Evolutionary conservation across 202 grass and related monocot genomes (phyloP), one percentile per base, ranked within the genome.

Genomic region (Panicum virgatum): DNA sequence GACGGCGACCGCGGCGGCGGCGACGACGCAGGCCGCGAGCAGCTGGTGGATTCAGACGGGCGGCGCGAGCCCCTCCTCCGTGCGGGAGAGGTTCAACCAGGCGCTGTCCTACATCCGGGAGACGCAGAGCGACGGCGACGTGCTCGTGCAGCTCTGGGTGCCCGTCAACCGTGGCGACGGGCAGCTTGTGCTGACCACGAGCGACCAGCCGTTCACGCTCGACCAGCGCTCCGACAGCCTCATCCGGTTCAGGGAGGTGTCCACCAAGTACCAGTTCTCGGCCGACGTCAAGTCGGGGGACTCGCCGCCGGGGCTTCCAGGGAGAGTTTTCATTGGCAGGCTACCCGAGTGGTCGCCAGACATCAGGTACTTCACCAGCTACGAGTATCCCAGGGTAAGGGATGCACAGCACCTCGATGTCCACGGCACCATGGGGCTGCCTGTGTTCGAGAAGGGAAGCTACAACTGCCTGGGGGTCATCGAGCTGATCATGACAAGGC

Each of bases 291-390:
- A 20, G 16, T 87, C 89, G 1, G 83, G 84, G n/a, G 43, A 76
- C 54, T 79, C 81, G 7, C n/a, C n/a, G n/a, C 89, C 90, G 20
- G 96, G 96, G 68, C 81, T 99, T 20, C 96, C 96, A 0, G 96
- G 96, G 50, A 86, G 94, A 43, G 96, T 99, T 30, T 99, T 90
- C 89, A 73, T 99, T 7, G 89, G 91, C 54, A 90, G 71, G 80
- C 72, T 95, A 66, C 96, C 96, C 9, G 96, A 99, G 78, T 99
- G 96, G 96, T 93, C 96, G 11, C 96, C 96, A 0, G 96, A 99
- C 47, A 88, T 99, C 64, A 88, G 86, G 2, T 90, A 76, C 82
- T 99, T 99, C 70, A 92, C 69, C 82, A 90, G 64, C 64, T 82
- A 87, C 56, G 96, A 99, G 66, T 99, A 96, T 79, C 70, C 91